phyloP scores from a whole-genome alignment of 163 green algal genomes.

The Chlorella variabilis region DNA sequence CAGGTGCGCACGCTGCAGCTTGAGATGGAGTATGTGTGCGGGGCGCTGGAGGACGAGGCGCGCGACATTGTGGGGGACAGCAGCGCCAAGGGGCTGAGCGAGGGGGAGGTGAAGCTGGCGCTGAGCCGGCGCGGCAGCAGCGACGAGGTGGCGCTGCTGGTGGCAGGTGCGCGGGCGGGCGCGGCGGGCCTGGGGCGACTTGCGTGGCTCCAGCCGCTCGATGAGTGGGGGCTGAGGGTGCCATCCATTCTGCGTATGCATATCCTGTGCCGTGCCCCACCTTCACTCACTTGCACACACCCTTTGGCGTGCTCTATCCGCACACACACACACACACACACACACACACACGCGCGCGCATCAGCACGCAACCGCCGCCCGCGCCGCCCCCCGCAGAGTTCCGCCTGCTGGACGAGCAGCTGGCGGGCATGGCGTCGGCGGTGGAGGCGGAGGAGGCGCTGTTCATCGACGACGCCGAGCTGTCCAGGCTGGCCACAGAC shows the following conservation, averaged over 20 bases:
- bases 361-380: no score
- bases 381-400: slow-evolving; percentile 75
- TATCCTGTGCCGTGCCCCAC: no score
- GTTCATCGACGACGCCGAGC: slow-evolving; percentile 75
- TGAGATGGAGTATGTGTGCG: slow-evolving; percentile 91
- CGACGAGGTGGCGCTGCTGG: slow-evolving; percentile 87
- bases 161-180: slow-evolving; percentile 35
- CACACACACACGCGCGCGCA: no score
- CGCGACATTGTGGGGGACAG: slow-evolving; percentile 72
- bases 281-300: no score
- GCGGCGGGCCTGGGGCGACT: neutral
- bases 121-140: slow-evolving; percentile 45
- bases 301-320: no score
- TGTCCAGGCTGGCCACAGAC: slow-evolving; percentile 81
- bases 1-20: slow-evolving; percentile 81
- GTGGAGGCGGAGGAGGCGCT: slow-evolving; percentile 45
- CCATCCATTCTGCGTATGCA: no score
- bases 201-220: no score
- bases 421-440: slow-evolving; percentile 50
- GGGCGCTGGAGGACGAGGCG: slow-evolving; percentile 86
- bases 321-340: no score
- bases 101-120: slow-evolving; percentile 30
- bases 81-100: slow-evolving; percentile 5
- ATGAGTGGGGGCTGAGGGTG: no score
- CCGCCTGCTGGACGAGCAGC: slow-evolving; percentile 79